Base-by-base conservation (phyloP, 2,329 filamentous ascomycete genomes). In the Colletotrichum acutatum region DNA sequence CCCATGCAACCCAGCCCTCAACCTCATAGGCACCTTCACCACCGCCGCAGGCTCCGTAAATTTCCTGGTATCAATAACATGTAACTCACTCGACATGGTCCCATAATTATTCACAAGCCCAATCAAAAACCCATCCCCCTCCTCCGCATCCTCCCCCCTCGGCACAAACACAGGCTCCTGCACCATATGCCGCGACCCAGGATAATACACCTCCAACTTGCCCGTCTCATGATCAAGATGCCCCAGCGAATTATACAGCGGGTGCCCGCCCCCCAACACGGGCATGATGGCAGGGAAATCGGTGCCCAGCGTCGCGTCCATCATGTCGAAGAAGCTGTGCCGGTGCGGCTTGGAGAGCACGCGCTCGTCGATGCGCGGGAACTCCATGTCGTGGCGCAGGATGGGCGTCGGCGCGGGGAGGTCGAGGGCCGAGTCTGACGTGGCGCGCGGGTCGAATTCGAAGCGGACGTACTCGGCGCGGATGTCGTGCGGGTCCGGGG, bases 161-260 rank as follows among this genome's bases (percentile, higher is more conserved):
- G 84, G 83, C 6, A 86, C 80, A 57, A 86, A 86, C 0, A 83
- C 80, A 0, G 84, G 84, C 57, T 86, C 85, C 75, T 86, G 84
- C 22, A 85, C 81, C 7, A 81, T 79, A n/a, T 79, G 80, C 37
- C 71, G 80, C 0, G 26, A 66, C 0, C 82, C 82, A 0, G 82
- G 79, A 32, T 78, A 82, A 62, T 83, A 85, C 8, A 78, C 74
- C 49, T 79, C 74, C 9, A 77, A 71, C 12, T 72, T 46, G 0
- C 78, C 78, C 1, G 79, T 80, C 7, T 63, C 37, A 8, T 77
- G 68, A 53, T 83, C 77, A 1, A 81, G 62, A 56, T 82, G 77
- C n/a, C 74, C 80, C 4, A 84, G 42, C 9, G 79, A 64, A 62
- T 84, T 84, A 72, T 82, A 84, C 24, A 75, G 24, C 42, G 72